These are phyloP conservation scores for Lodderomyces elongisporus DNA, from an alignment of 1,139 yeast genomes.

Conservation along the genomic window DNA sequence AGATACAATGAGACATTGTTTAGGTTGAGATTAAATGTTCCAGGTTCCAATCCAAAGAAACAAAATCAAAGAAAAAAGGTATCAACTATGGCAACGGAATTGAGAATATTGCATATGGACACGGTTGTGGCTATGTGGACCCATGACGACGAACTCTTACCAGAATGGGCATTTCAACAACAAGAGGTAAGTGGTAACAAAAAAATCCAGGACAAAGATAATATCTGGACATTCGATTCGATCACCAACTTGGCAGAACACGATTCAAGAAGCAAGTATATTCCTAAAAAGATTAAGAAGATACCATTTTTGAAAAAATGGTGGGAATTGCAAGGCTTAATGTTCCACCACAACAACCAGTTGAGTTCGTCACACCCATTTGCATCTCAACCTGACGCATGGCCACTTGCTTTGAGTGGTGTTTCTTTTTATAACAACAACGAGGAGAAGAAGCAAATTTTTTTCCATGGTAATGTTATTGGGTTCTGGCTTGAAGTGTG, in stretches of 20 bases:
- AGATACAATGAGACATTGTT: conserved; percentile 71
- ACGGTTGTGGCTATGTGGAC: conserved; percentile 96
- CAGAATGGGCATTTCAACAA: conserved; percentile 92
- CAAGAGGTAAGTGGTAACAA: conserved; percentile 96
- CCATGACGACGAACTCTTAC: conserved; percentile 72
- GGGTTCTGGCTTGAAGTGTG: conserved; percentile 90
- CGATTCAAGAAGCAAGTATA: conserved; percentile 57
- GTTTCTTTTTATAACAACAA: conserved; percentile 95
- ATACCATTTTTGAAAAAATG: conserved; percentile 80
- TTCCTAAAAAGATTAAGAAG: conserved; percentile 51
- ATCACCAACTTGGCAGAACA: conserved; percentile 52
- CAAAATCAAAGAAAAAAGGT: conserved; percentile 42
- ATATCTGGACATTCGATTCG: conserved; percentile 73
- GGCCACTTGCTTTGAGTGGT: conserved; percentile 93
- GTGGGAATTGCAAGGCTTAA: conserved; percentile 78
- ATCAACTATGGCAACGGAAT: conserved; percentile 63
- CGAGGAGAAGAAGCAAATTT: conserved; percentile 63
- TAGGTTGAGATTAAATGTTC: conserved; percentile 52
- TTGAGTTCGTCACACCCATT: conserved; percentile 89
- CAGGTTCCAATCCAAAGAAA: conserved; percentile 34
- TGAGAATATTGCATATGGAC: conserved; percentile 74
- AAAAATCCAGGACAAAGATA: conserved; percentile 60
- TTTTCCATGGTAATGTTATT: conserved; percentile 80
- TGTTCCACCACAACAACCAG: conserved; percentile 91
- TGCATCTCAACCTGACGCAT: conserved; percentile 85